Evolutionary conservation across 306 rosid genomes (phyloP).

Genomic region (Citrullus mucosospermus): DNA sequence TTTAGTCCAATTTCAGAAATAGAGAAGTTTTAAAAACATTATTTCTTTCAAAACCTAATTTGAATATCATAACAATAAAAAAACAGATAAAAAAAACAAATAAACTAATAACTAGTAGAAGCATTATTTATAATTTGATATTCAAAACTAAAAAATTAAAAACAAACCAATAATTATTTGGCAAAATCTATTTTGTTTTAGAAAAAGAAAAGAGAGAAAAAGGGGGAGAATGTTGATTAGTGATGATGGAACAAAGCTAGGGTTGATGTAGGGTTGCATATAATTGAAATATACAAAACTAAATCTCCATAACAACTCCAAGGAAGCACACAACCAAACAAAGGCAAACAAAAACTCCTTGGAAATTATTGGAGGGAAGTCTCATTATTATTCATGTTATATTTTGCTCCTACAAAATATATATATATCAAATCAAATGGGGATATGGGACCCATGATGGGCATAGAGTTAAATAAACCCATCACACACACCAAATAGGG

Average conservation of each 20-base stretch:
- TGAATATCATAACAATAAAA: too few species aligned
- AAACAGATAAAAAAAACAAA: too few species aligned
- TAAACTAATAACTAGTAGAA: too few species aligned
- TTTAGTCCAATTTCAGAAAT: too few species aligned
- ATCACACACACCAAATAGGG: neutral
- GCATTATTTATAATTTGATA: too few species aligned
- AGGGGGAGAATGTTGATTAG: neutral
- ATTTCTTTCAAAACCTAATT: too few species aligned
- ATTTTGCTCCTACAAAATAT: neutral
- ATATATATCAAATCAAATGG: neutral
- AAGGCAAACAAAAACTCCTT: conserved; percentile 5
- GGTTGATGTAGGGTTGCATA: neutral
- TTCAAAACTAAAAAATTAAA: too few species aligned
- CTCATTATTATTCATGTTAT: neutral
- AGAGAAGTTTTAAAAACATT: too few species aligned
- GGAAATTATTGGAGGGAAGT: neutral
- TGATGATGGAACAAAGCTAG: neutral
- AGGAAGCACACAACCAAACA: conserved; percentile 5
- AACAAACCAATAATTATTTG: too few species aligned
- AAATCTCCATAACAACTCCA: neutral
- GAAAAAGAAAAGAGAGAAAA: neutral
- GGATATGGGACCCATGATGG: conserved; percentile 2
- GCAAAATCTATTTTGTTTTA: too few species aligned
- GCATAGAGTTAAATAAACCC: neutral
- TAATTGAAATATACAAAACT: neutral